Percentiles rank a stretch among this genome's conserved stretches.
Conservation (phyloP, 225 moss, liverwort and hornwort genomes). For the Takakia lepidozioides region DNA sequence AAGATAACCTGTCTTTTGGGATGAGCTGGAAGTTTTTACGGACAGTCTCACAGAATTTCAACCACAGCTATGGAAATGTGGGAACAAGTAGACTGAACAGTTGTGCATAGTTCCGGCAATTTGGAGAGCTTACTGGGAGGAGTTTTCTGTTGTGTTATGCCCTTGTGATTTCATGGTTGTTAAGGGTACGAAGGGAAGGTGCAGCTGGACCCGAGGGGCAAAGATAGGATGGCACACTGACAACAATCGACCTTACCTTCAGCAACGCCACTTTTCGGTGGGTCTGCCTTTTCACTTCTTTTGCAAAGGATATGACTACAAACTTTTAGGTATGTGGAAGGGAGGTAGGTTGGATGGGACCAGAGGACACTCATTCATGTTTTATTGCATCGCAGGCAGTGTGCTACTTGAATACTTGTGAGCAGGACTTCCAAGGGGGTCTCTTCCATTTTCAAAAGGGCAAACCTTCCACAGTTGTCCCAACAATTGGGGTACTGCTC, state of each 20-base stretch:
- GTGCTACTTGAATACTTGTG: slow-evolving; percentile 74
- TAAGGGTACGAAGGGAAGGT: slow-evolving; percentile 1
- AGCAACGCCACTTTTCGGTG: slow-evolving; percentile 84
- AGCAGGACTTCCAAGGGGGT: slow-evolving; percentile 72
- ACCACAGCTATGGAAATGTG: no score
- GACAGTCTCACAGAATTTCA: no score
- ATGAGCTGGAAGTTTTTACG: no score
- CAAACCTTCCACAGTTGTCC: slow-evolving; percentile 46
- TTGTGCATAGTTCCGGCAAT: no score
- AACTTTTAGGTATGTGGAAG: no score
- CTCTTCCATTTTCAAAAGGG: slow-evolving; percentile 79
- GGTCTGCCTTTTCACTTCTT: background rate
- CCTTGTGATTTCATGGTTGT: background rate
- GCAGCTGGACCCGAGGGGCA: slow-evolving; percentile 85
- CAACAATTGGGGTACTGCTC: slow-evolving; percentile 76
- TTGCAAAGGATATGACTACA: no score
- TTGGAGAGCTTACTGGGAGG: no score
- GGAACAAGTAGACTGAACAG: no score
- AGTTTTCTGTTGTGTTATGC: no score
- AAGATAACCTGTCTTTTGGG: no score
- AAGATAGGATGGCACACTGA: slow-evolving; percentile 94
- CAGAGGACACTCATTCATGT: background rate
- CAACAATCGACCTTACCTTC: slow-evolving; percentile 68
- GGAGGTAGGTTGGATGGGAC: no score
- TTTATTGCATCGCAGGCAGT: slow-evolving; percentile 49